phyloP scores from a whole-genome alignment of 352 stramenopile species.

The Thalassiosira mediterranea region DNA sequence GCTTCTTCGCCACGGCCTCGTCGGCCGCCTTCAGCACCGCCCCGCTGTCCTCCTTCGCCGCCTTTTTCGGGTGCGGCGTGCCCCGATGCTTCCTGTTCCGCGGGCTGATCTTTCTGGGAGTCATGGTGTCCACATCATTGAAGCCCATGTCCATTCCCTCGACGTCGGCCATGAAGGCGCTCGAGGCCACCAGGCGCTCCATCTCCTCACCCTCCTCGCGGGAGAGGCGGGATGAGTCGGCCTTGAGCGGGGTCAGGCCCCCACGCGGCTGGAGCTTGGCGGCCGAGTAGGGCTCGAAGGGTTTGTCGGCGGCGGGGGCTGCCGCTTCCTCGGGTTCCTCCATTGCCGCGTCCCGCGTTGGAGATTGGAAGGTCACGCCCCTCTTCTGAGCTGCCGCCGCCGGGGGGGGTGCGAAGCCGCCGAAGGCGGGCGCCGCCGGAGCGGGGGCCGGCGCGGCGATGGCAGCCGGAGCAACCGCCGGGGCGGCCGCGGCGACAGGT shows the following conservation, averaged over 20 bases:
- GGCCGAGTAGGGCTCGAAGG: constrained; percentile 18
- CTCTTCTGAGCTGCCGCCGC: constrained; percentile 2
- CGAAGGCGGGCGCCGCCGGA: neutral
- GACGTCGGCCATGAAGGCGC: neutral
- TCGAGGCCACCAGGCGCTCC: constrained; percentile 13
- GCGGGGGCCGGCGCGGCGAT: neutral
- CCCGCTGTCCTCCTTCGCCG: neutral
- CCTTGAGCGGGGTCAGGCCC: constrained; percentile 16
- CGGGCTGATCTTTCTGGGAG: neutral
- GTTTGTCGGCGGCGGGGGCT: neutral
- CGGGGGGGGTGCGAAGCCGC: neutral
- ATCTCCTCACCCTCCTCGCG: constrained; percentile 9
- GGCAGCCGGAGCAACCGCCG: neutral
- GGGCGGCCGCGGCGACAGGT: neutral
- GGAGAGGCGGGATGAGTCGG: neutral
- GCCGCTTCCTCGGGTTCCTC: neutral
- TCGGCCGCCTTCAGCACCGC: neutral
- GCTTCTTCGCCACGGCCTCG: neutral
- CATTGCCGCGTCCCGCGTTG: neutral
- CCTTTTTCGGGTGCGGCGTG: constrained; percentile 30
- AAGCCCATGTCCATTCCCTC: constrained; percentile 2
- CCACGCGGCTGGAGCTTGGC: neutral
- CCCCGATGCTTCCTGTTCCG: constrained; percentile 13
- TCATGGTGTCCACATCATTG: constrained; percentile 13
- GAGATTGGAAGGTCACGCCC: constrained; percentile 19